Conservation (phyloP, 129 eudicot genomes). For the Logfia minima region DNA sequence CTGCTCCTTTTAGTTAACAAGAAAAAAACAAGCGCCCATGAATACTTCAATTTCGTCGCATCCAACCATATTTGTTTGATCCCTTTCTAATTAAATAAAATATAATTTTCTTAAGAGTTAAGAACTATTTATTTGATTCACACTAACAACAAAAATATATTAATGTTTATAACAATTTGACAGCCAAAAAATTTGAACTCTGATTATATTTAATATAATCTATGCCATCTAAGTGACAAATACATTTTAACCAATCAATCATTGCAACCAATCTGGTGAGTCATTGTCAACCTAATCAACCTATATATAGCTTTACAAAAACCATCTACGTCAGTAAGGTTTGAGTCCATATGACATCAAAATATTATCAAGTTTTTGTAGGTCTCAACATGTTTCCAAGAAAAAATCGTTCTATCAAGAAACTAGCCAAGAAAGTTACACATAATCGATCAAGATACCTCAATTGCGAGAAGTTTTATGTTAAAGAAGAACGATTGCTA, state of each 20-base stretch:
- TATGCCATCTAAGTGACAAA: constrained; percentile 34
- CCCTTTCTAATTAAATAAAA: constrained; percentile 17
- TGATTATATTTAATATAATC: constrained; percentile 14
- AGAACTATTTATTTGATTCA: constrained; percentile 1
- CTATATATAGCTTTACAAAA: constrained; percentile 10
- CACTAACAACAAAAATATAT: constrained; percentile 26
- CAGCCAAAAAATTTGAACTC: constrained; percentile 15
- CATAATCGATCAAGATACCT: neutral
- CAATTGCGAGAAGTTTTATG: neutral
- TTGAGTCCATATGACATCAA: constrained; percentile 12
- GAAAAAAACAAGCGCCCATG: constrained; percentile 19
- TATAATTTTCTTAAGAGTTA: neutral
- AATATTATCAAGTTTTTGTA: constrained; percentile 16
- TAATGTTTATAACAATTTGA: constrained; percentile 22
- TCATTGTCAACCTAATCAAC: constrained; percentile 25
- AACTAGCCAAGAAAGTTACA: constrained; percentile 20
- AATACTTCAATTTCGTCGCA: constrained; percentile 7
- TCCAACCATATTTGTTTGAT: constrained; percentile 17
- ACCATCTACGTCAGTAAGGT: constrained; percentile 14
- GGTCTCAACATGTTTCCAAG: constrained; percentile 17
- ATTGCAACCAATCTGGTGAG: constrained; percentile 16
- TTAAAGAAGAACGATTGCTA: constrained; percentile 12
- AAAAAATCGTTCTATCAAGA: constrained; percentile 18
- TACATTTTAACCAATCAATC: constrained; percentile 31
- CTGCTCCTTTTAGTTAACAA: neutral